Percentiles rank a stretch among this genome's conserved stretches.
Evolutionary conservation across 495 filamentous ascomycete species (phyloP).

Genomic region (Tetracladium marchalianum): DNA sequence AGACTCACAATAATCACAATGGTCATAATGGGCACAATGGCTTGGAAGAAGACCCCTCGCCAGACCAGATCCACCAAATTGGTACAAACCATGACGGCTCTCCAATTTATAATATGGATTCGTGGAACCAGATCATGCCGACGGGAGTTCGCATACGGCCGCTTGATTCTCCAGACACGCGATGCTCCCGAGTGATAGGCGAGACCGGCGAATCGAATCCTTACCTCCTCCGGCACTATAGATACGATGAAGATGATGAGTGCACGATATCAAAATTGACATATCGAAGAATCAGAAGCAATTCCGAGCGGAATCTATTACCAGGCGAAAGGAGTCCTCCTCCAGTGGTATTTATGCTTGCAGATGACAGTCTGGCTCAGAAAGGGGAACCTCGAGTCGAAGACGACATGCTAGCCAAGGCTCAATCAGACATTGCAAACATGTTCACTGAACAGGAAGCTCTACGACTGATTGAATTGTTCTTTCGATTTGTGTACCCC

Average conservation of each 20-base stretch:
- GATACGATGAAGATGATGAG: conserved; percentile 21
- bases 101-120: conserved; percentile 15
- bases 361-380: conserved; percentile 19
- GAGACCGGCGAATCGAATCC: conserved; percentile 22
- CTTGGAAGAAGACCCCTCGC: conserved; percentile 10
- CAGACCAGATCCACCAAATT: conserved; percentile 12
- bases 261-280: conserved; percentile 20
- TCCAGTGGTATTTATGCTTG: conserved; percentile 19
- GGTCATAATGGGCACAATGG: conserved; percentile 9
- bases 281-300: conserved; percentile 17
- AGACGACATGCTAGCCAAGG: conserved; percentile 15
- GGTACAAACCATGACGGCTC: conserved; percentile 7
- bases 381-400: conserved; percentile 21
- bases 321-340: conserved; percentile 15
- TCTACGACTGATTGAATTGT: conserved; percentile 17
- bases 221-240: conserved; percentile 20
- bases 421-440: conserved; percentile 9
- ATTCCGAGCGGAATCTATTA: conserved; percentile 2
- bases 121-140: conserved; percentile 15
- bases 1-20: conserved; percentile 13
- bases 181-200: conserved; percentile 16
- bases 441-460: conserved; percentile 20
- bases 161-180: conserved; percentile 14
- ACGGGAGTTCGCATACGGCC: conserved; percentile 9
- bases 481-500: conserved; percentile 21